Evolutionary conservation across 345 rosid species (phyloP).

Genomic region (Camelina sativa): DNA sequence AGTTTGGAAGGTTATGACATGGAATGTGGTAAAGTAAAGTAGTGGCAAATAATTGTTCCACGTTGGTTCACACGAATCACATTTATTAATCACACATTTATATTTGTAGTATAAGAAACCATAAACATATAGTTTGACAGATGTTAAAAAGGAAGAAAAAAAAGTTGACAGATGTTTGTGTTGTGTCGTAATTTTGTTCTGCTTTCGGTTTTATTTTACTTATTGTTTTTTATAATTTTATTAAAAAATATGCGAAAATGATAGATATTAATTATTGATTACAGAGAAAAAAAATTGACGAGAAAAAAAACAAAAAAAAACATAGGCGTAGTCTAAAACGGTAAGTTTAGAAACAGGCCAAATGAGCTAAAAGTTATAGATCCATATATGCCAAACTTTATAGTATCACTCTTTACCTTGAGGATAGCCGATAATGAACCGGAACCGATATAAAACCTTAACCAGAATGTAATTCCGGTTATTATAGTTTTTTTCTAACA

Average conservation of each 20-base stretch:
- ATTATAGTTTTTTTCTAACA: not conserved
- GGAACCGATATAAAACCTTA: not conserved
- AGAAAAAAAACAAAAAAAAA: not conserved
- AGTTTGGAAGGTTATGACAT: constrained; percentile 33
- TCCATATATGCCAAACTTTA: not conserved
- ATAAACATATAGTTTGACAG: not conserved
- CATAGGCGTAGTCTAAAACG: not conserved
- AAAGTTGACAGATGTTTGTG: not conserved
- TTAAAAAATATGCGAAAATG: too few species aligned
- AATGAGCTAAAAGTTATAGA: not conserved
- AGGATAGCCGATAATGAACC: not conserved
- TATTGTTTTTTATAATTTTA: too few species aligned
- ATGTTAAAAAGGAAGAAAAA: not conserved
- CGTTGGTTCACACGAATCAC: constrained; percentile 24
- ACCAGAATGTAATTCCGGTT: not conserved
- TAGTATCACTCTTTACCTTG: not conserved
- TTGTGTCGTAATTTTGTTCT: too few species aligned
- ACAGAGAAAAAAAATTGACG: not conserved
- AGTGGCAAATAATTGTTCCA: constrained; percentile 35
- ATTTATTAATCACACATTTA: constrained; percentile 26
- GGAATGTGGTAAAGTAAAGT: not conserved
- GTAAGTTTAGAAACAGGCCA: not conserved
- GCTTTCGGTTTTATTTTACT: too few species aligned
- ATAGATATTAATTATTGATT: too few species aligned
- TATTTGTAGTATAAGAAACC: not conserved